phyloP scores from a whole-genome alignment of 805 yeast species.

The Naumovozyma baii region DNA sequence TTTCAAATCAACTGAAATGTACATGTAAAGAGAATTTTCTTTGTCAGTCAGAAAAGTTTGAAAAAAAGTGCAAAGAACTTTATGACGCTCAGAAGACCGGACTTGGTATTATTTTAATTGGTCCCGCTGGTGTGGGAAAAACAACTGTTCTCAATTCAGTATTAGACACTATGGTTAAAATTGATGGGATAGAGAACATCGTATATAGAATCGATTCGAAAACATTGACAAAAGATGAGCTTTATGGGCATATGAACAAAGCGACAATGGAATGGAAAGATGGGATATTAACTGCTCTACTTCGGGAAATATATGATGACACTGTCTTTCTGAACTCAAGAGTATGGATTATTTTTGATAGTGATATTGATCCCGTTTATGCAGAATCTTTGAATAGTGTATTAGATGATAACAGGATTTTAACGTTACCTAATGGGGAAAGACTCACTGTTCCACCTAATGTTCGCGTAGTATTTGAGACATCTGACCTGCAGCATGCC shows the following conservation, averaged over 20 bases:
- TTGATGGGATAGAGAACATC: conserved; percentile 32
- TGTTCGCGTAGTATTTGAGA: conserved; percentile 66
- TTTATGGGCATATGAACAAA: conserved; percentile 64
- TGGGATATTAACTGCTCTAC: conserved; percentile 63
- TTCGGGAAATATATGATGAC: conserved; percentile 42
- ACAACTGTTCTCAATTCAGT: conserved; percentile 43
- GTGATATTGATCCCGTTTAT: conserved; percentile 92
- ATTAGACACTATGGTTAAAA: conserved; percentile 33
- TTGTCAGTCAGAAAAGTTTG: conserved; percentile 34
- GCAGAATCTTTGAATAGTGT: conserved; percentile 85
- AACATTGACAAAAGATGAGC: conserved; percentile 50
- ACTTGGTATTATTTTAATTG: conserved; percentile 77
- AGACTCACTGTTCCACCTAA: conserved; percentile 57
- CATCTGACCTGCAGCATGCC: conserved; percentile 51
- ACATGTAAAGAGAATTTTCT: conserved; percentile 30
- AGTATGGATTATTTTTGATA: conserved; percentile 81
- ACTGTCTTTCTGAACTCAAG: conserved; percentile 35
- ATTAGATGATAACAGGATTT: conserved; percentile 71
- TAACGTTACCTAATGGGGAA: conserved; percentile 88
- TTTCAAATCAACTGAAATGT: conserved; percentile 9
- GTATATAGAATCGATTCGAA: conserved; percentile 61
- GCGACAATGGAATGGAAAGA: conserved; percentile 89
- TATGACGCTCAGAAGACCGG: conserved; percentile 50
- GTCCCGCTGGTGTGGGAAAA: conserved; percentile 70
- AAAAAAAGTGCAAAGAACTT: conserved; percentile 50